Percentiles rank a stretch among this genome's conserved stretches.
Evolutionary conservation across 441 rosid species (phyloP).

Genomic region (Populus trichocarpa): DNA sequence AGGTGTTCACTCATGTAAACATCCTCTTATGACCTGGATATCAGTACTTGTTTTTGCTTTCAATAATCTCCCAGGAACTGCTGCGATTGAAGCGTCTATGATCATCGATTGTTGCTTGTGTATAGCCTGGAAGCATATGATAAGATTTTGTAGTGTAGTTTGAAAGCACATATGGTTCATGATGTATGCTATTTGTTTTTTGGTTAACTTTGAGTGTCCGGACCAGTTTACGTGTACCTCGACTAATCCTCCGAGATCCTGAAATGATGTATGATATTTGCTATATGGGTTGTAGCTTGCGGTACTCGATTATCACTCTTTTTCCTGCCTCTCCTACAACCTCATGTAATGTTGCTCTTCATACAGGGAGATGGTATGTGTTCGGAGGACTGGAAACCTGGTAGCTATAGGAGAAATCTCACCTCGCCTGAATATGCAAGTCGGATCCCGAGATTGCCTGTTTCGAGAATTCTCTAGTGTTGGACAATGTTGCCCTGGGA

Average conservation of each 20-base stretch:
- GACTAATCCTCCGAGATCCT: too few species aligned
- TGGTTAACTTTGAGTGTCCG: too few species aligned
- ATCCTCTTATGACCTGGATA: neutral
- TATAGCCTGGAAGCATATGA: constrained; percentile 9
- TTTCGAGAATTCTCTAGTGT: neutral
- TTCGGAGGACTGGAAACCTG: too few species aligned
- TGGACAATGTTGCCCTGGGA: neutral
- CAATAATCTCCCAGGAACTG: neutral
- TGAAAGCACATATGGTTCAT: neutral
- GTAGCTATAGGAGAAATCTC: too few species aligned
- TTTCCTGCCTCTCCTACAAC: neutral
- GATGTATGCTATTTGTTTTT: neutral
- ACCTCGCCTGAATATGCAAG: too few species aligned
- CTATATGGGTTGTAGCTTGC: neutral
- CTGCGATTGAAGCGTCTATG: neutral
- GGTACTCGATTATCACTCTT: neutral
- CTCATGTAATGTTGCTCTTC: neutral
- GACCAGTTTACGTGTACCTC: too few species aligned
- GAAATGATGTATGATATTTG: neutral
- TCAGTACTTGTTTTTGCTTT: neutral
- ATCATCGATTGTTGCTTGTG: neutral
- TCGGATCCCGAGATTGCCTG: neutral
- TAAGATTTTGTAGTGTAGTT: neutral
- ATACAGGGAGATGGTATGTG: neutral
- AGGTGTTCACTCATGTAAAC: neutral